Conservation (phyloP, 2,329 filamentous ascomycete species). For the Fusarium floridanum region DNA sequence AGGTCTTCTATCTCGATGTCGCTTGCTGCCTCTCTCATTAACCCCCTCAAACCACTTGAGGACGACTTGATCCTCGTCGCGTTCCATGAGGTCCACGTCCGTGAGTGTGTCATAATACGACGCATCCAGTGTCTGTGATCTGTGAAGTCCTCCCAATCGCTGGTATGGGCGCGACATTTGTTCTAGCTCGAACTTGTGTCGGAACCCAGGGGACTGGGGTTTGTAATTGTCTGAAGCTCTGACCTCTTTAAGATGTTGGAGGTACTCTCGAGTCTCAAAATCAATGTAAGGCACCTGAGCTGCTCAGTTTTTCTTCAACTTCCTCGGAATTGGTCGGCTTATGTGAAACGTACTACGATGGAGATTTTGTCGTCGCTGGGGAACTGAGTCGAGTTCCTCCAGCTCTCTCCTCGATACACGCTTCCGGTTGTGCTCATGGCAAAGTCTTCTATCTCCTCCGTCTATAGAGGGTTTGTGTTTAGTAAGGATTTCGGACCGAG, state of each 20-base stretch:
- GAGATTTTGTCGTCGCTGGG: neutral
- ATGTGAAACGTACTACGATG: constrained; percentile 2
- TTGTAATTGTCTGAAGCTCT: neutral
- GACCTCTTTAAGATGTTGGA: neutral
- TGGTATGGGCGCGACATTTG: constrained; percentile 8
- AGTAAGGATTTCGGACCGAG: neutral
- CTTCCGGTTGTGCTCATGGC: neutral
- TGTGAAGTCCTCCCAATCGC: constrained; percentile 9
- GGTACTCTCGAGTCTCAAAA: constrained; percentile 11
- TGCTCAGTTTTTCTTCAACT: neutral
- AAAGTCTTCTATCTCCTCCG: neutral
- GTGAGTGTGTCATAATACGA: constrained; percentile 9
- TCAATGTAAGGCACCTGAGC: constrained; percentile 7
- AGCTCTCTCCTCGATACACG: neutral
- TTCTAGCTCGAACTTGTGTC: neutral
- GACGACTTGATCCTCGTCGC: constrained; percentile 20
- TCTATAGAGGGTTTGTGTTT: neutral
- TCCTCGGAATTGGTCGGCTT: neutral
- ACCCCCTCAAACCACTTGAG: constrained; percentile 8
- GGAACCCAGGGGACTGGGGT: neutral
- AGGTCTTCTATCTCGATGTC: neutral
- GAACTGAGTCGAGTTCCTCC: neutral
- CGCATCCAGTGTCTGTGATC: constrained; percentile 20
- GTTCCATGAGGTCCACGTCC: neutral
- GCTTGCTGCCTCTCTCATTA: neutral